Base-by-base conservation (phyloP, 176 grass and related monocot species). In the Ensete ventricosum region DNA sequence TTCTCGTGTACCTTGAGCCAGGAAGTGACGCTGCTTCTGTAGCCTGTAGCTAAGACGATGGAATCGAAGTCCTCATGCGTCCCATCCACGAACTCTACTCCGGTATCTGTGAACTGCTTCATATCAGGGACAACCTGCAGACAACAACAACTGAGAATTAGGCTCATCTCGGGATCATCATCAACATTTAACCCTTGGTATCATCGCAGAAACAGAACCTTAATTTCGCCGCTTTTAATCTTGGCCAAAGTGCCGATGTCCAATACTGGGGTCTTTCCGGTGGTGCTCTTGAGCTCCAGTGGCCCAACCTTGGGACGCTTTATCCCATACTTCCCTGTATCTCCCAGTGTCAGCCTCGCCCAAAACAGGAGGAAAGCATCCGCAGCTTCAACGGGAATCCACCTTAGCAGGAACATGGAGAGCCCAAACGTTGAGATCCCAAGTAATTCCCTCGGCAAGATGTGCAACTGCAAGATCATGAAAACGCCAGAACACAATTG, bases 361-460 rank as follows among this genome's bases (percentile, higher is more conserved):
- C 81, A 85, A 52, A 90, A 78, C 19, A 97, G 88, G 51, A 97
- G 83, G 57, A 97, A 76, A 14, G 25, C 67, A 83, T 97, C 93
- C 0, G 83, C 93, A 53, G 13, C 73, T 62, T 76, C 82, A 43
- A 88, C 52, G 10, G 83, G 85, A 2, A 97, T 52, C 93, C 90
- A 88, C 55, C 76, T 88, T 49, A 92, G 84, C 52, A 97, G 90
- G 54, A 76, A 85, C 72, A 90, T 82, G 2, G 90, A 90, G 25
- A 97, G 60, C 24, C 87, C 90, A 88, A 97, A 92, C 34, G 93
- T 92, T 70, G 93, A 97, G 22, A 92, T 79, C 68, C 93, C 93
- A 64, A 97, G 22, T 73, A 92, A 90, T 72, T 88, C 90, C 62
- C 93, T 83, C 2, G 93, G 93, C 74, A 97, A 69, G 29, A 97